Evolutionary conservation across 225 moss, liverwort and hornwort genomes (phyloP).

Genomic region (Polytrichum commune): DNA sequence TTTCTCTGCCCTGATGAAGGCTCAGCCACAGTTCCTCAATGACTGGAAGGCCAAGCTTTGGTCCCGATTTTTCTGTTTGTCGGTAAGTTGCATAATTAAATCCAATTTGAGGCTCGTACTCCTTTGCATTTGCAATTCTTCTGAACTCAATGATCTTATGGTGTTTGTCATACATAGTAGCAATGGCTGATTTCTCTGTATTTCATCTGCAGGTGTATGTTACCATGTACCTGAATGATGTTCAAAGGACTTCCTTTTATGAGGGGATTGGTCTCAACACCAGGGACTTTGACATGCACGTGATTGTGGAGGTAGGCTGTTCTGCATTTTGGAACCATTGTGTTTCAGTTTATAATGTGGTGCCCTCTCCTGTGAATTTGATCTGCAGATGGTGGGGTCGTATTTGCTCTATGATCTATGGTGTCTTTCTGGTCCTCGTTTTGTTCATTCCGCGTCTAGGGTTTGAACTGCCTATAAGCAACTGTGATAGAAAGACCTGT

Average conservation of each 20-base stretch:
- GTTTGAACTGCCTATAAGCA: too few species aligned
- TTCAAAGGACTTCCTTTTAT: slow-evolving; percentile 88
- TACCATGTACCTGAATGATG: slow-evolving; percentile 97
- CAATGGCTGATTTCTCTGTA: background rate
- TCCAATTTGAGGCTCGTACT: too few species aligned
- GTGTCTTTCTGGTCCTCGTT: too few species aligned
- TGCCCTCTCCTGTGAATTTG: too few species aligned
- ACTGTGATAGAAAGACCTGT: too few species aligned
- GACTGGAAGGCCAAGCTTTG: slow-evolving; percentile 99
- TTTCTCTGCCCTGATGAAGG: slow-evolving; percentile 97
- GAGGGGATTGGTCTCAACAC: slow-evolving; percentile 95
- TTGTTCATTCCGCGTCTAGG: too few species aligned
- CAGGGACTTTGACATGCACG: slow-evolving; percentile 92
- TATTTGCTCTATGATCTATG: too few species aligned
- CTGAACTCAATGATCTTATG: too few species aligned
- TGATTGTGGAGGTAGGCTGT: slow-evolving; percentile 75
- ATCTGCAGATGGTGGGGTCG: too few species aligned
- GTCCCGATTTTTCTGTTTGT: slow-evolving; percentile 97
- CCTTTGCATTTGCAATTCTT: background rate
- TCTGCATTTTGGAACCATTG: too few species aligned
- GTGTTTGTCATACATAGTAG: too few species aligned
- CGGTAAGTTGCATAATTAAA: slow-evolving; percentile 40
- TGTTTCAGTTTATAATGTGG: too few species aligned
- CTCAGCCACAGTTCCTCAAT: slow-evolving; percentile 94
- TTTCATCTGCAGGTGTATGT: slow-evolving; percentile 73